Base-by-base conservation (phyloP, 192 early-diverging fungal genomes). In the Mortierella claussenii region DNA sequence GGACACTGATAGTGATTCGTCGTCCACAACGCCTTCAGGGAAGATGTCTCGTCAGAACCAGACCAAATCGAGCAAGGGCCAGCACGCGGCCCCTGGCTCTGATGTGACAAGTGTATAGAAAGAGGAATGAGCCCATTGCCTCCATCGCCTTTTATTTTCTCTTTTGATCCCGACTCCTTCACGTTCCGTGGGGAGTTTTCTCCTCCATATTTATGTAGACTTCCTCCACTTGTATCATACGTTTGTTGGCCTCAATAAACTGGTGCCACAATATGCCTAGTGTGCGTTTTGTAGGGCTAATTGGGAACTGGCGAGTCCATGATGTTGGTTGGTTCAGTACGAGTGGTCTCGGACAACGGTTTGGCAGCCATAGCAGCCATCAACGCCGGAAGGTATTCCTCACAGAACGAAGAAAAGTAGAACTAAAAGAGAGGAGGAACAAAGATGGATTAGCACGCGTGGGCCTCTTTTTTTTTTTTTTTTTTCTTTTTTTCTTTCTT, bases 321-420 rank as follows among this genome's bases (percentile, higher is more conserved):
- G n/a, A 71, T 55, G 31, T 71, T 71, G 26, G 60, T 36, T 13
- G 32, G 26, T 1, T 32, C 2, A 1, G 43, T 27, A 8, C 46
- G 2, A 18, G 13, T 61, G 0, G 32, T 9, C 55, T 55, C 56
- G 7, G 56, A 18, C 1, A 63, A 13, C 11, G 60, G 8, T 23
- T 57, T 64, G 21, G 60, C 31, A 5, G 52, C 63, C 71, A 75
- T 75, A 26, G 60, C 71, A 1, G 54, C 45, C 65, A 89, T 82
- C 27, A 91, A 55, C 15, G 79, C 53, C 32, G 66, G 67, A 31
- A 91, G 48, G 55, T 90, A 91, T 27, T 78, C 64, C 48, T 89
- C 90, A 26, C 93, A 93, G 86, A 92, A 96, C 0, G 90, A 89
- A 11, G 85, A 87, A 64, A 94, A 88, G 70, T 92, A 94, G 70